These are phyloP conservation scores for Colletotrichum cordylinicola DNA, from an alignment of 2,329 filamentous ascomycete species.

Conservation along the genomic window DNA sequence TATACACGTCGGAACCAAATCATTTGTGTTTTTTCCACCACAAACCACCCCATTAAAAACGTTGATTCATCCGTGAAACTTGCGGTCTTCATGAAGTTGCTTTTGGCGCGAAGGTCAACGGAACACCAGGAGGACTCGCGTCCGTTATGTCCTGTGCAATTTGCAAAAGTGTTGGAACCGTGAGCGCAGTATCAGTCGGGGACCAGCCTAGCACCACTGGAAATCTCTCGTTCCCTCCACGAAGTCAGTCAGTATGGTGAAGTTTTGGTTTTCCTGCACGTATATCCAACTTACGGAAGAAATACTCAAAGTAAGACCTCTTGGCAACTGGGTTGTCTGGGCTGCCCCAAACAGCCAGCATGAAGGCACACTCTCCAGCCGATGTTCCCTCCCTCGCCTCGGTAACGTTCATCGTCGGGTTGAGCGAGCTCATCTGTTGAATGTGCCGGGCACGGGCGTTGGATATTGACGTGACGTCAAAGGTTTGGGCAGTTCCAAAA, in stretches of 20 bases:
- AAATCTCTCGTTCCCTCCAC: slow-evolving; percentile 8
- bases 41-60: too few relatives aligned
- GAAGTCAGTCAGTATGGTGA: background rate
- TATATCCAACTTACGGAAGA: slow-evolving; percentile 42
- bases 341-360: slow-evolving; percentile 55
- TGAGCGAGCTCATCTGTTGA: slow-evolving; percentile 49
- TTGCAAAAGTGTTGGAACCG: background rate
- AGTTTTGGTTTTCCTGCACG: background rate
- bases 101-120: too few relatives aligned
- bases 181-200: background rate
- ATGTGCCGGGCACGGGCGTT: slow-evolving; percentile 43
- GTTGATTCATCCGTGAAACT: too few relatives aligned
- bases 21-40: too few relatives aligned
- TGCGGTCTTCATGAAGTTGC: too few relatives aligned
- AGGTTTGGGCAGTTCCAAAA: slow-evolving; percentile 43
- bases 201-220: slow-evolving; percentile 11
- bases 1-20: too few relatives aligned
- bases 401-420: slow-evolving; percentile 54
- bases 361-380: slow-evolving; percentile 54
- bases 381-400: slow-evolving; percentile 45
- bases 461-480: slow-evolving; percentile 47
- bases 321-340: slow-evolving; percentile 41
- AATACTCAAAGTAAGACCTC: slow-evolving; percentile 45
- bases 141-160: background rate
- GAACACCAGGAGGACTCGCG: background rate